phyloP scores from a whole-genome alignment of 2,329 filamentous ascomycete species.

The Scedosporium boydii region DNA sequence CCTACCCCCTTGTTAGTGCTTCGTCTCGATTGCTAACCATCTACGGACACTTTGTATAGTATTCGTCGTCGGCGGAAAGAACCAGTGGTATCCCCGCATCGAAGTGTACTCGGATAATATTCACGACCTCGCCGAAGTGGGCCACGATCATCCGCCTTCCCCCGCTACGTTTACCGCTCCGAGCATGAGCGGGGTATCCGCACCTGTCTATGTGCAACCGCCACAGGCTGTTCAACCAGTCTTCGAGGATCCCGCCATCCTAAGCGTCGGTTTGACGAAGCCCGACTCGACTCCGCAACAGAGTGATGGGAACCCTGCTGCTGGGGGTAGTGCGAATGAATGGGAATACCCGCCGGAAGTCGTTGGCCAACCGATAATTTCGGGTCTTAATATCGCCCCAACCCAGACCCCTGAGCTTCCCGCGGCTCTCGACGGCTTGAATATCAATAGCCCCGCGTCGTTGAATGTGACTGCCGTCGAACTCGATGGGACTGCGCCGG shows the following conservation, averaged over 20 bases:
- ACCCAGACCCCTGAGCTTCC: not conserved
- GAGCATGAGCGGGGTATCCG: constrained; percentile 14
- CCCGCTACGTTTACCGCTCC: constrained; percentile 16
- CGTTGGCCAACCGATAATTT: not conserved
- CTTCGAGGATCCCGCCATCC: constrained; percentile 75
- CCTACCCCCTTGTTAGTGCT: not conserved
- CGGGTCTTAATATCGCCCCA: not conserved
- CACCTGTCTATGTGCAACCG: constrained; percentile 15
- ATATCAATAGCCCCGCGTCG: not conserved
- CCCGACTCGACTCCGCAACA: not conserved
- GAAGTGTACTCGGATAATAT: constrained; percentile 20
- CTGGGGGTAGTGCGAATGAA: not conserved
- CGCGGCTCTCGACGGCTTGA: not conserved
- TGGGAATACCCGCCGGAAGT: not conserved
- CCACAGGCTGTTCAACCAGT: constrained; percentile 23
- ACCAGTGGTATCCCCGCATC: constrained; percentile 27
- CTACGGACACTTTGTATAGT: constrained; percentile 17
- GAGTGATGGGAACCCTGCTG: not conserved
- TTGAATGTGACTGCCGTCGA: not conserved
- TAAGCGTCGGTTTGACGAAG: constrained; percentile 44
- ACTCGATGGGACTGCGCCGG: not conserved
- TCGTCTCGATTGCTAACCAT: constrained; percentile 8
- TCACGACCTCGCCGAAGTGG: constrained; percentile 32
- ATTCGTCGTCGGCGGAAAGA: constrained; percentile 30
- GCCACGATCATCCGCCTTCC: constrained; percentile 18